phyloP scores from a whole-genome alignment of 2,329 filamentous ascomycete species.

The Botryotinia convoluta region DNA sequence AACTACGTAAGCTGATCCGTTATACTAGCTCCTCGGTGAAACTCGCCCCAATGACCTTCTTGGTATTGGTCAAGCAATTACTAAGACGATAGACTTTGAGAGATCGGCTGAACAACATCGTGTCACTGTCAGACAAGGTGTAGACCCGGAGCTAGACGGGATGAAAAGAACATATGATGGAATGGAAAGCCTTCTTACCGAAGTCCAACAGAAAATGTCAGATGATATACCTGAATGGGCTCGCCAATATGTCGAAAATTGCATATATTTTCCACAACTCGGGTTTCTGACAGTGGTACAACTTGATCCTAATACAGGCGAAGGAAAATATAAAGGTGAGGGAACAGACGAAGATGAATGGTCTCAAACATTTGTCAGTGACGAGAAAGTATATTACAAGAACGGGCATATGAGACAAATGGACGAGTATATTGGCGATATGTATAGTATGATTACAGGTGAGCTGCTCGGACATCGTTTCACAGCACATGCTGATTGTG shows the following conservation, averaged over 20 bases:
- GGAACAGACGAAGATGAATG: slow-evolving; percentile 58
- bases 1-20: slow-evolving; percentile 4
- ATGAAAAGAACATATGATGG: slow-evolving; percentile 76
- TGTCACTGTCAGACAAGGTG: slow-evolving; percentile 68
- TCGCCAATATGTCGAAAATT: slow-evolving; percentile 59
- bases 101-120: slow-evolving; percentile 65
- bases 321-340: slow-evolving; percentile 62
- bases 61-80: slow-evolving; percentile 67
- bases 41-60: slow-evolving; percentile 60
- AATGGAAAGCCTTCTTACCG: slow-evolving; percentile 68
- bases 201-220: slow-evolving; percentile 64
- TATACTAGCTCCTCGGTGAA: slow-evolving; percentile 52
- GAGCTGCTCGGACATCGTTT: slow-evolving; percentile 27
- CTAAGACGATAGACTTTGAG: slow-evolving; percentile 76
- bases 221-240: slow-evolving; percentile 60
- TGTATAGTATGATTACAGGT: slow-evolving; percentile 82
- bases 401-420: slow-evolving; percentile 77
- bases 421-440: slow-evolving; percentile 78
- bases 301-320: slow-evolving; percentile 56
- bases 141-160: slow-evolving; percentile 73
- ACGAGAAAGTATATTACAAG: slow-evolving; percentile 78
- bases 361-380: slow-evolving; percentile 74
- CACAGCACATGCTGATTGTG: not conserved
- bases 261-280: slow-evolving; percentile 87
- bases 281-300: slow-evolving; percentile 82